These are phyloP conservation scores for Solanum hybrid DNA, from an alignment of 305 asterid genomes.

Conservation along the genomic window DNA sequence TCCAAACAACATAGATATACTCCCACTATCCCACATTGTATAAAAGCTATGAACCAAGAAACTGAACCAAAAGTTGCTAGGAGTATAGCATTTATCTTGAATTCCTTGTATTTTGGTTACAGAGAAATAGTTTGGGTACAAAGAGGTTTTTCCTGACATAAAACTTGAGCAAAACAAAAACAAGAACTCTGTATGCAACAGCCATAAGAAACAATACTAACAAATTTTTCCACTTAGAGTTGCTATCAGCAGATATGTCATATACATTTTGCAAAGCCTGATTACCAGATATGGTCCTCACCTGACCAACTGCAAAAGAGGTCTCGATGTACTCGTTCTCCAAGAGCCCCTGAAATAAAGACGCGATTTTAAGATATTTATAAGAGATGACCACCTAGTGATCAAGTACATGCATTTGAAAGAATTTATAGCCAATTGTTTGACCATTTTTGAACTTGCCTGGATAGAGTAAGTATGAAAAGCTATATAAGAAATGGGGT, in stretches of 20 bases:
- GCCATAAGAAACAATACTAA: conserved; percentile 70
- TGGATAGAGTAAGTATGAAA: conserved; percentile 90
- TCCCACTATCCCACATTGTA: not conserved
- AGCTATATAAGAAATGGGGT: conserved; percentile 83
- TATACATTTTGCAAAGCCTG: conserved; percentile 68
- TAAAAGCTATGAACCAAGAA: not conserved
- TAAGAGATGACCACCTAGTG: not conserved
- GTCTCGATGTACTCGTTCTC: conserved; percentile 84
- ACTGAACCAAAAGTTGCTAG: not conserved
- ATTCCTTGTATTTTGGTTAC: conserved; percentile 27
- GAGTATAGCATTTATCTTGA: not conserved
- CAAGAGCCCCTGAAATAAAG: conserved; percentile 66
- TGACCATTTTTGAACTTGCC: conserved; percentile 34
- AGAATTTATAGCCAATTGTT: not conserved
- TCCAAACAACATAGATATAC: not conserved
- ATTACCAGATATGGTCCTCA: conserved; percentile 73
- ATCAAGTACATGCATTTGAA: not conserved
- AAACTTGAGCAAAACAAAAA: conserved; percentile 46
- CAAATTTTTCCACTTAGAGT: conserved; percentile 76
- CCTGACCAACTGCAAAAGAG: conserved; percentile 87
- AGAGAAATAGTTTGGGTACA: conserved; percentile 23
- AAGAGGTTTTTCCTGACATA: conserved; percentile 39
- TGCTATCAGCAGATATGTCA: conserved; percentile 47
- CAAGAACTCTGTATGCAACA: conserved; percentile 58
- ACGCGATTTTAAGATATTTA: not conserved